Percentiles rank a stretch among this genome's conserved stretches.
Evolutionary conservation across 345 rosid species (phyloP).

Genomic region (Brassica cretica): DNA sequence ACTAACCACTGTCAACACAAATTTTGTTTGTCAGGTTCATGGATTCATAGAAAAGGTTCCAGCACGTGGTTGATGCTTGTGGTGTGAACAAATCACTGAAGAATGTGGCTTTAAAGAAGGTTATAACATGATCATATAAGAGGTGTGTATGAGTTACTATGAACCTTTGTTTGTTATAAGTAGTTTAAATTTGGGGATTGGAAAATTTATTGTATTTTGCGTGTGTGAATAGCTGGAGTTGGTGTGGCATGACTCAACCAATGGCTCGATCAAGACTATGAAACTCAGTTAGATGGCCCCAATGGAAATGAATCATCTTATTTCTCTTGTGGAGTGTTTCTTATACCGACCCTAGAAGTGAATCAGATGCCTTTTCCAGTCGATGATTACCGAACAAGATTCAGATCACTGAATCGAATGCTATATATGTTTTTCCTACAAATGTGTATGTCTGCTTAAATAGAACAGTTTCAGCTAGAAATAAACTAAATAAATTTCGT

Average conservation of each 20-base stretch:
- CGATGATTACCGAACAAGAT: too few relatives aligned
- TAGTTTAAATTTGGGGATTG: too few relatives aligned
- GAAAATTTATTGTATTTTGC: too few relatives aligned
- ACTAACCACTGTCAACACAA: background rate
- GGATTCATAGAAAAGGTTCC: background rate
- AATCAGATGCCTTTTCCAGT: too few relatives aligned
- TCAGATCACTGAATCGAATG: background rate
- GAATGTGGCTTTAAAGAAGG: background rate
- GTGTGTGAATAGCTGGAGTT: too few relatives aligned
- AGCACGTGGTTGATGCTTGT: background rate
- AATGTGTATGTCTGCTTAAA: too few relatives aligned
- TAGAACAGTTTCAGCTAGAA: too few relatives aligned
- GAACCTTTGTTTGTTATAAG: background rate
- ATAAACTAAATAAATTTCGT: too few relatives aligned
- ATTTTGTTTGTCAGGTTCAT: background rate
- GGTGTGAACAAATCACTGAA: background rate
- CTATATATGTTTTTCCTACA: too few relatives aligned
- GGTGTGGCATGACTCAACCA: too few relatives aligned
- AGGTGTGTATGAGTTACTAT: background rate
- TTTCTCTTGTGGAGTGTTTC: background rate
- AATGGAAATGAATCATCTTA: background rate
- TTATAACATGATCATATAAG: background rate
- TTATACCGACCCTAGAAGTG: too few relatives aligned
- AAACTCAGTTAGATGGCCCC: background rate
- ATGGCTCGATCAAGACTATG: background rate